phyloP scores from a whole-genome alignment of 2,329 filamentous ascomycete species.

The Alternaria arborescens region DNA sequence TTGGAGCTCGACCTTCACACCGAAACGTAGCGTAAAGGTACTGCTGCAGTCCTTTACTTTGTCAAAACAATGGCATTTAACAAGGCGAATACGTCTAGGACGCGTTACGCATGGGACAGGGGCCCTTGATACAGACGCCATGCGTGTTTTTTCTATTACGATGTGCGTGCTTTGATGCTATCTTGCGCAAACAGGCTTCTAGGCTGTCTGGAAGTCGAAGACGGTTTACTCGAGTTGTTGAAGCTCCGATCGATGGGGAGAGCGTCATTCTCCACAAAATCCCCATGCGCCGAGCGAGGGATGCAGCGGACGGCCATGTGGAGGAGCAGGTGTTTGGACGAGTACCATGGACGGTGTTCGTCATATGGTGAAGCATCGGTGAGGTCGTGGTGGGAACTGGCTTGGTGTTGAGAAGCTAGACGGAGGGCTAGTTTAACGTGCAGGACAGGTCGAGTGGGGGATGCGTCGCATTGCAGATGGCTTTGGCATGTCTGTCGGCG shows the following conservation, averaged over 20 bases:
- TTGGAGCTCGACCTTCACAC: constrained; percentile 4
- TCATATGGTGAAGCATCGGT: constrained; percentile 22
- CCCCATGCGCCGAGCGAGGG: constrained; percentile 12
- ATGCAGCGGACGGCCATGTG: constrained; percentile 7
- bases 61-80: not conserved
- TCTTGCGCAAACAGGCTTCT: not conserved
- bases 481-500: not conserved
- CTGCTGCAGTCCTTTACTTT: constrained; percentile 1
- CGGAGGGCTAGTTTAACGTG: constrained; percentile 26
- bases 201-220: not conserved
- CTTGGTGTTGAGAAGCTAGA: constrained; percentile 41
- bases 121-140: not conserved
- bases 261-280: constrained; percentile 24
- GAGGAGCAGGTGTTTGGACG: constrained; percentile 25
- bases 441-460: constrained; percentile 17
- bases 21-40: not conserved
- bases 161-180: not conserved
- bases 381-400: constrained; percentile 3
- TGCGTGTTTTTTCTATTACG: not conserved
- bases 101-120: not conserved
- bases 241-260: not conserved
- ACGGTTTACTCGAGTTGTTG: not conserved
- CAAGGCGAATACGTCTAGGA: not conserved
- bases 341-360: constrained; percentile 16
- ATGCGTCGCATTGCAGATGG: constrained; percentile 4